Base-by-base conservation (phyloP, 106 monocot species). In the Dactylorhiza incarnata region DNA sequence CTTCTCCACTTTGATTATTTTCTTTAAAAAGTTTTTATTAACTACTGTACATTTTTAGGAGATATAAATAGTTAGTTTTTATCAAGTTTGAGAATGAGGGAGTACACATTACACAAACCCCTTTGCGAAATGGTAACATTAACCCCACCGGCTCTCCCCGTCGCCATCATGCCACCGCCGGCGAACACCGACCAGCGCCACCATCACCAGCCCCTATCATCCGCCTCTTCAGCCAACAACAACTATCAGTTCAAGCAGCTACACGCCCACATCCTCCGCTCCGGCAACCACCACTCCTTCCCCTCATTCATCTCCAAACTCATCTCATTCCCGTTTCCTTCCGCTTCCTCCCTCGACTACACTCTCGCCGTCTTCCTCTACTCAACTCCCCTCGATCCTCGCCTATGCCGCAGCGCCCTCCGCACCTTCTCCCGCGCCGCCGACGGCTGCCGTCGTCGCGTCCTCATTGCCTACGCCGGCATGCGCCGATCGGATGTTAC, bases 241-340 rank as follows among this genome's bases (percentile, higher is more conserved):
- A 10, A 85, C 80, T 26, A 66, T 47, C 82, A 86, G 13, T 78
- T 94, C 2, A 88, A 85, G 26, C 88, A 91, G 75, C 45, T 88
- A 86, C 94, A 87, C 67, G 75, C 81, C 48, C 79, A 80, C 15
- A 77, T 89, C 79, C 73, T 88, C 75, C 86, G 79, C 20, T 68
- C 73, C 63, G 58, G 70, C 75, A 47, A 70, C 75, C 61, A 67
- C 14, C 54, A 77, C 79, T 73, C 78, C 75, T 44, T 43, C 12
- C 48, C 83, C 65, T 59, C 68, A n/a, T 77, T 91, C 83, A 74
- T 94, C 81, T 85, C 85, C 68, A 84, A 78, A 49, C 84, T 94
- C 72, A 84, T 90, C 74, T 83, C 83, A 59, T 72, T 90, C 66
- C 73, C 88, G 37, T 75, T 84, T 56, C 19, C 81, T 67, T 19